phyloP scores from a whole-genome alignment of 1,284 basidiomycete species.

The Microbotryum scabiosae region DNA sequence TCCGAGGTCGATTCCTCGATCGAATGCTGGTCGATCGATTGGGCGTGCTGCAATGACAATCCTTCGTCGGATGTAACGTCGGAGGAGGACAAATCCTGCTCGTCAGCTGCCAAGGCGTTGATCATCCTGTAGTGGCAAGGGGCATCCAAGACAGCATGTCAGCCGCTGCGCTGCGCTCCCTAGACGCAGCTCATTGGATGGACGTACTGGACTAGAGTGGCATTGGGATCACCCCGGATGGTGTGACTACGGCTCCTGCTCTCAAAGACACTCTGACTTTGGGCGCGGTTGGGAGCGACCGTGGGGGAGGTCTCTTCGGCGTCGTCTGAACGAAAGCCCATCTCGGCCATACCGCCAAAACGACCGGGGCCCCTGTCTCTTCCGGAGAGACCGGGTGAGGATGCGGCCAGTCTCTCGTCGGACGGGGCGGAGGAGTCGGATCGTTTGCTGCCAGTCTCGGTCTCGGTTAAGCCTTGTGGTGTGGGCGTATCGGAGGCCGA shows the following conservation, averaged over 20 bases:
- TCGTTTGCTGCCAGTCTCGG: too few species aligned
- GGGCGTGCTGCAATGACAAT: background rate
- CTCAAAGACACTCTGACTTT: background rate
- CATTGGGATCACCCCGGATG: background rate
- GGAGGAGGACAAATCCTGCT: background rate
- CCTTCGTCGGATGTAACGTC: background rate
- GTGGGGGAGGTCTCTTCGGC: background rate
- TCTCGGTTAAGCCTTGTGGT: too few species aligned
- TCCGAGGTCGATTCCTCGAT: background rate
- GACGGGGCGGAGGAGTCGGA: too few species aligned
- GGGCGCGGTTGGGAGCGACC: background rate
- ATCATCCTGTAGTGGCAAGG: constrained; percentile 17
- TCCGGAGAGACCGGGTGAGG: constrained; percentile 4
- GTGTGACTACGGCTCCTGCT: background rate
- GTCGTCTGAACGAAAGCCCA: constrained; percentile 2
- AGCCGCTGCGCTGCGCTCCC: background rate
- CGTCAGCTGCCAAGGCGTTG: constrained; percentile 23
- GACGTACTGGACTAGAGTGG: background rate
- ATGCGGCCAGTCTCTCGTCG: too few species aligned
- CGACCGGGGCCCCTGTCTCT: constrained; percentile 13
- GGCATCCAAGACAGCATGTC: background rate
- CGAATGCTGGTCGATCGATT: background rate
- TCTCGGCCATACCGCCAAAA: constrained; percentile 21
- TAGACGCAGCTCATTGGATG: background rate
- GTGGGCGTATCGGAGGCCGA: too few species aligned